Percentiles rank a stretch among this genome's conserved stretches.
Evolutionary conservation across 2,329 filamentous ascomycete species (phyloP).

Genomic region (Aaosphaeria arxii): DNA sequence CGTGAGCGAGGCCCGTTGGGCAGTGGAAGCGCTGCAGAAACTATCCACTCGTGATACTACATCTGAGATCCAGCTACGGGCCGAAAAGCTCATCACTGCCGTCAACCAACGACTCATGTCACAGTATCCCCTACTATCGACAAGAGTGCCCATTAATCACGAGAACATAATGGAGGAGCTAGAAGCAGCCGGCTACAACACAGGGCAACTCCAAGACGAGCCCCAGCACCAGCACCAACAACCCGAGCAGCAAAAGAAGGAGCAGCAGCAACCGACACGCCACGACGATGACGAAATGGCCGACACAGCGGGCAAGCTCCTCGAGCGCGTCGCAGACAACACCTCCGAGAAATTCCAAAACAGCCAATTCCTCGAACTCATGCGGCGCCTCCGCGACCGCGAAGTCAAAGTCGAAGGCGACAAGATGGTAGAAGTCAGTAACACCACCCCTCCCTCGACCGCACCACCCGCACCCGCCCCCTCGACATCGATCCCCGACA

Average conservation of each 20-base stretch:
- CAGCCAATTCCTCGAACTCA: slow-evolving; percentile 72
- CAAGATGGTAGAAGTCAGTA: slow-evolving; percentile 57
- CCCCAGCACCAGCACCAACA: slow-evolving; percentile 14
- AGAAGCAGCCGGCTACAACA: slow-evolving; percentile 27
- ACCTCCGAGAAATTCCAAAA: slow-evolving; percentile 72
- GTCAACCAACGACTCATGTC: slow-evolving; percentile 37
- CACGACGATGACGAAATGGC: slow-evolving; percentile 66
- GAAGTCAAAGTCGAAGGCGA: slow-evolving; percentile 73
- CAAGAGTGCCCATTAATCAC: slow-evolving; percentile 14
- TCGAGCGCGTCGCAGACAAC: slow-evolving; percentile 67
- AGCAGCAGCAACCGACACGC: slow-evolving; percentile 18
- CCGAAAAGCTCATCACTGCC: slow-evolving; percentile 22
- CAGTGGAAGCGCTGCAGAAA: slow-evolving; percentile 28
- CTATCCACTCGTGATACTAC: slow-evolving; percentile 23
- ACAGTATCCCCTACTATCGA: slow-evolving; percentile 25
- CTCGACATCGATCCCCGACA: slow-evolving; percentile 9
- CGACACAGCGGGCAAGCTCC: slow-evolving; percentile 66
- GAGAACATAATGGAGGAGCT: slow-evolving; percentile 25
- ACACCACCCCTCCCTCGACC: slow-evolving; percentile 7
- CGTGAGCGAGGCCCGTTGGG: slow-evolving; percentile 30
- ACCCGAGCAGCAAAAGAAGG: slow-evolving; percentile 26
- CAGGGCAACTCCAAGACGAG: slow-evolving; percentile 13
- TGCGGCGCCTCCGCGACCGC: slow-evolving; percentile 70
- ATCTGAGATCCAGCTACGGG: slow-evolving; percentile 20
- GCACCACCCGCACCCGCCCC: not conserved